phyloP scores from a whole-genome alignment of 225 moss, liverwort and hornwort species.

The Ulota crispa region DNA sequence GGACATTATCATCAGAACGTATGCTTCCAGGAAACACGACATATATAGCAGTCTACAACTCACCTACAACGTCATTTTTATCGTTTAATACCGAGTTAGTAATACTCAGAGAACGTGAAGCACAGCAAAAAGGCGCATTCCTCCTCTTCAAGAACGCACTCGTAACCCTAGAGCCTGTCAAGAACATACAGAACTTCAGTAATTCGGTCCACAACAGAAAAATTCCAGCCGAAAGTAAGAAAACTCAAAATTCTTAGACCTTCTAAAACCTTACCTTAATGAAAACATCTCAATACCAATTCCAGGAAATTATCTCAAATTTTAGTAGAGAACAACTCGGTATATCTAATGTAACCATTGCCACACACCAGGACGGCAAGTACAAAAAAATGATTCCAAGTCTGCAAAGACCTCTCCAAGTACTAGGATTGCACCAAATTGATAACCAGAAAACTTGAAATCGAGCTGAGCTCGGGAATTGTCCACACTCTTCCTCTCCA shows the following conservation, averaged over 20 bases:
- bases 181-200: background rate
- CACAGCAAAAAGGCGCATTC: constrained; percentile 18
- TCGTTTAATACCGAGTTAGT: constrained; percentile 39
- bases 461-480: background rate
- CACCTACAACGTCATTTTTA: constrained; percentile 39
- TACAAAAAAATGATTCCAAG: background rate
- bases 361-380: background rate
- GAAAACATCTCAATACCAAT: background rate
- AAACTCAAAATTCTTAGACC: background rate
- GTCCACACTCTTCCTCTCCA: background rate
- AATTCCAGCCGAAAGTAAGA: background rate
- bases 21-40: background rate
- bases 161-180: constrained; percentile 39
- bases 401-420: background rate
- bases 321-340: background rate
- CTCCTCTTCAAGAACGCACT: constrained; percentile 39
- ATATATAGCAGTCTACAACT: background rate
- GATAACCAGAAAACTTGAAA: background rate
- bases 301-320: background rate
- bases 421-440: background rate
- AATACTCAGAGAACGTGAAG: constrained; percentile 31
- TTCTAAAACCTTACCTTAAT: background rate
- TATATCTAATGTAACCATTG: background rate
- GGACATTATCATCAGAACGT: background rate
- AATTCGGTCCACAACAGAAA: background rate